phyloP scores from a whole-genome alignment of 306 rosid genomes.

The Canavalia gladiata region DNA sequence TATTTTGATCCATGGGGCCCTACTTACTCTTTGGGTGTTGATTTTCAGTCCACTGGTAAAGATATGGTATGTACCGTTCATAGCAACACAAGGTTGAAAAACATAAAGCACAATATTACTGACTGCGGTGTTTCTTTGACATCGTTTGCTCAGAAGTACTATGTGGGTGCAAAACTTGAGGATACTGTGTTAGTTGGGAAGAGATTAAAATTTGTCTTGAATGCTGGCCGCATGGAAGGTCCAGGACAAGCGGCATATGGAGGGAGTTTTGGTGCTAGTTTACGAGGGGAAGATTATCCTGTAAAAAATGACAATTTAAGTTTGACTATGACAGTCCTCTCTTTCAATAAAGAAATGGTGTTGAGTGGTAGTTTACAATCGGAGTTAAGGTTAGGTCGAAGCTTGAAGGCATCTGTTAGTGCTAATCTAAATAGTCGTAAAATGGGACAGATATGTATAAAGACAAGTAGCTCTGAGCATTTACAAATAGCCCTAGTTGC shows the following conservation, averaged over 20 bases:
- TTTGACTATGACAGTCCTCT: conserved; percentile 73
- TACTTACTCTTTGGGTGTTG: conserved; percentile 72
- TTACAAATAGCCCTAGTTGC: conserved; percentile 79
- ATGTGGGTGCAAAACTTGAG: conserved; percentile 85
- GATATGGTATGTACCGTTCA: conserved; percentile 75
- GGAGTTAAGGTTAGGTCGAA: conserved; percentile 76
- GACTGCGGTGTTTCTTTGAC: conserved; percentile 87
- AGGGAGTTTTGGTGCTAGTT: conserved; percentile 77
- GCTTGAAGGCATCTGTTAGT: conserved; percentile 67
- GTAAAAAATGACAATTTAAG: conserved; percentile 73
- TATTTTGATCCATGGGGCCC: conserved; percentile 71
- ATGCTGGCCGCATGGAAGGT: conserved; percentile 78
- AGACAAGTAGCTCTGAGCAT: conserved; percentile 83
- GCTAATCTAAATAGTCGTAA: conserved; percentile 87
- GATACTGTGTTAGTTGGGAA: conserved; percentile 83
- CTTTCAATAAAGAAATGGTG: conserved; percentile 81
- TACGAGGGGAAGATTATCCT: conserved; percentile 88
- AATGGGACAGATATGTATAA: conserved; percentile 87
- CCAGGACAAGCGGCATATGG: conserved; percentile 82
- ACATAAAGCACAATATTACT: conserved; percentile 66
- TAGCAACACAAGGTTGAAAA: conserved; percentile 73
- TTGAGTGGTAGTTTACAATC: conserved; percentile 81
- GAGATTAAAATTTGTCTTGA: conserved; percentile 76
- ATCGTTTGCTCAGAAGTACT: conserved; percentile 75
- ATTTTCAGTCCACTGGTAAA: conserved; percentile 83